Percentiles rank a stretch among this genome's conserved stretches.
Evolutionary conservation across 2,329 filamentous ascomycete species (phyloP).

Genomic region (Aspergillus fischeri): DNA sequence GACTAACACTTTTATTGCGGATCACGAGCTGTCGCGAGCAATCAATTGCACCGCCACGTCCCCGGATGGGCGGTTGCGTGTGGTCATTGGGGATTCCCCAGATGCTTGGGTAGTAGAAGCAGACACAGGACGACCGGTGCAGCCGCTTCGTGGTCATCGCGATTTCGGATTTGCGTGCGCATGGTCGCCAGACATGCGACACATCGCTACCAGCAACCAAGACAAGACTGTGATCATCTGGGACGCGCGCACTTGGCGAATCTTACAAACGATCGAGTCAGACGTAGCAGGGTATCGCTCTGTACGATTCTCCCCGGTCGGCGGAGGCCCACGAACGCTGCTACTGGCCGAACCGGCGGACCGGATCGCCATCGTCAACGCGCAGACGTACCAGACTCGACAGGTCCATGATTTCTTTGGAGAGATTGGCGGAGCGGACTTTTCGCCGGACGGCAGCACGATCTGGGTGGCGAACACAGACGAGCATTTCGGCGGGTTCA

Average conservation of each 20-base stretch:
- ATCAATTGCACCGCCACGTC: constrained; percentile 46
- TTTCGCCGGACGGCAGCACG: constrained; percentile 36
- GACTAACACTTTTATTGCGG: constrained; percentile 39
- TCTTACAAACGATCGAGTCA: constrained; percentile 39
- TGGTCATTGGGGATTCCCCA: constrained; percentile 42
- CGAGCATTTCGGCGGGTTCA: constrained; percentile 41
- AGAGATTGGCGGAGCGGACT: constrained; percentile 43
- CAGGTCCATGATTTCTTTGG: constrained; percentile 46
- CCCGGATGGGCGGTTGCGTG: constrained; percentile 40
- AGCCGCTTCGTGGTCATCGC: constrained; percentile 36
- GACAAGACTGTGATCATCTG: constrained; percentile 45
- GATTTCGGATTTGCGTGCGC: constrained; percentile 46
- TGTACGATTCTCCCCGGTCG: constrained; percentile 42
- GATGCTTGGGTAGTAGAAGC: constrained; percentile 42
- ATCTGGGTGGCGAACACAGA: constrained; percentile 45
- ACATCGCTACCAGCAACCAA: constrained; percentile 45
- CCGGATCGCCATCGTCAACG: constrained; percentile 42
- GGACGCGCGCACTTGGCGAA: constrained; percentile 41
- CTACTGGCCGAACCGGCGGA: constrained; percentile 43
- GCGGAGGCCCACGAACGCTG: constrained; percentile 40
- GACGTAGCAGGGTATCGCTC: constrained; percentile 44
- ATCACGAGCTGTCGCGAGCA: constrained; percentile 35
- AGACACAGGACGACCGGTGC: constrained; percentile 38
- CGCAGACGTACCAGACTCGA: constrained; percentile 38
- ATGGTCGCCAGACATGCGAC: constrained; percentile 46